These are phyloP conservation scores for Polyporus tsugae DNA, from an alignment of 1,284 basidiomycete species.

Conservation along the genomic window DNA sequence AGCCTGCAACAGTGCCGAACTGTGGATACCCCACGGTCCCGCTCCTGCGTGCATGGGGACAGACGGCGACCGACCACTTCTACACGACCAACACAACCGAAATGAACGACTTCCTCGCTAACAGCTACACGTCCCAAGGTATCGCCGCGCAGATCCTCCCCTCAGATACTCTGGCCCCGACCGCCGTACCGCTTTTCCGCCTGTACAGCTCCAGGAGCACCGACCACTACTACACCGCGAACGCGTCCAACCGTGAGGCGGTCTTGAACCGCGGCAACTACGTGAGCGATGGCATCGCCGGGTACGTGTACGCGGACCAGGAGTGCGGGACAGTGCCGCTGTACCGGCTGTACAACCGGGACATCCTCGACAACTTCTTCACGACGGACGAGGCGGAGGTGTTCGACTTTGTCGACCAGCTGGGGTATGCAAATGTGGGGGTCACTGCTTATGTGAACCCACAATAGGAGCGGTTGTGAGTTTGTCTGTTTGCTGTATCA, in stretches of 20 bases:
- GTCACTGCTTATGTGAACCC: slow-evolving; percentile 1
- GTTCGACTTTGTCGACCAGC: slow-evolving; percentile 1
- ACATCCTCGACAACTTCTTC: background rate
- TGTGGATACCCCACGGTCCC: slow-evolving; percentile 6
- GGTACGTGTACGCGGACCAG: slow-evolving; percentile 9
- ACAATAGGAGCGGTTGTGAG: background rate
- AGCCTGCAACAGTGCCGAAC: slow-evolving; percentile 2
- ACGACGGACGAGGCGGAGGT: slow-evolving; percentile 7
- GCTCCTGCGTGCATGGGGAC: background rate
- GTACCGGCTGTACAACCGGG: background rate
- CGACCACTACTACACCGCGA: slow-evolving; percentile 6
- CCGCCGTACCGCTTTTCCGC: slow-evolving; percentile 5
- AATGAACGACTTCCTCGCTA: background rate
- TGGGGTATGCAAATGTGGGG: background rate
- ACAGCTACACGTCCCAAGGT: background rate
- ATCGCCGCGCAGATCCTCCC: slow-evolving; percentile 1
- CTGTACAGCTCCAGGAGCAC: slow-evolving; percentile 2
- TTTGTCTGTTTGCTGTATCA: no score
- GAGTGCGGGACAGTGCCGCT: slow-evolving; percentile 7
- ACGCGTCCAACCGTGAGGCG: background rate
- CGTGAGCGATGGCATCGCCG: background rate
- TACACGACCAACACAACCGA: slow-evolving; percentile 8
- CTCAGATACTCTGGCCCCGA: slow-evolving; percentile 3
- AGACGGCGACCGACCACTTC: slow-evolving; percentile 5
- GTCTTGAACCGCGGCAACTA: slow-evolving; percentile 4